Evolutionary conservation across 106 monocot species (phyloP).

Genomic region (Allium sativum): DNA sequence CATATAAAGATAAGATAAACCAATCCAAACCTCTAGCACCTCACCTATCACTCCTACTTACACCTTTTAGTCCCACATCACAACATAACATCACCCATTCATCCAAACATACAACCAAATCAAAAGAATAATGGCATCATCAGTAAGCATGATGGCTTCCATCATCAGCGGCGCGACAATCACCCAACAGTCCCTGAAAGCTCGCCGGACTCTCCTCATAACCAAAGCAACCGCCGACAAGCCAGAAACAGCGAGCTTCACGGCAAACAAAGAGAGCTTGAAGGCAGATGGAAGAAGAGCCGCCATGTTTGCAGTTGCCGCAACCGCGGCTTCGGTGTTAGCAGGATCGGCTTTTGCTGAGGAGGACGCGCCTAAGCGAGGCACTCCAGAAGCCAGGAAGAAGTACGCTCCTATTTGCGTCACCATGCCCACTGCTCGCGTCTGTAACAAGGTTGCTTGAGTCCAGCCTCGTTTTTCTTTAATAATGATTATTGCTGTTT

Average conservation of each 20-base stretch:
- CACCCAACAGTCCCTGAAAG: background rate
- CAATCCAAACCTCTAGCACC: background rate
- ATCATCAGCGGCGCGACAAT: conserved; percentile 23
- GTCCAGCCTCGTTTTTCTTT: too few species aligned
- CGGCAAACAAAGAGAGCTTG: conserved; percentile 1
- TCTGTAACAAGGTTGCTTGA: conserved; percentile 9
- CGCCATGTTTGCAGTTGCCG: conserved; percentile 42
- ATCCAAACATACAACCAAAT: background rate
- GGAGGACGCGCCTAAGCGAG: conserved; percentile 33
- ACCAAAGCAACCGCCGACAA: conserved; percentile 16
- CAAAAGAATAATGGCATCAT: conserved; percentile 21
- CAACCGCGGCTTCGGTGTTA: conserved; percentile 25
- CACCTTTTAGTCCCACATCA: conserved; percentile 8
- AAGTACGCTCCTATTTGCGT: conserved; percentile 42
- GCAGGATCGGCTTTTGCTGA: background rate
- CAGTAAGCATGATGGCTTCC: conserved; percentile 58
- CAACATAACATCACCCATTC: background rate
- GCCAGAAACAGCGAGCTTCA: background rate
- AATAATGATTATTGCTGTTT: too few species aligned
- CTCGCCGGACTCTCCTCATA: conserved; percentile 11
- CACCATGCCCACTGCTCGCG: conserved; percentile 47
- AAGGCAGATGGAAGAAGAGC: conserved; percentile 21
- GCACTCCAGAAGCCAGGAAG: conserved; percentile 44
- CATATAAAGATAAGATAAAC: conserved; percentile 10
- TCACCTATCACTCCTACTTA: background rate